Evolutionary conservation across 495 filamentous ascomycete species (phyloP).

Genomic region (Aspergillus diversus): DNA sequence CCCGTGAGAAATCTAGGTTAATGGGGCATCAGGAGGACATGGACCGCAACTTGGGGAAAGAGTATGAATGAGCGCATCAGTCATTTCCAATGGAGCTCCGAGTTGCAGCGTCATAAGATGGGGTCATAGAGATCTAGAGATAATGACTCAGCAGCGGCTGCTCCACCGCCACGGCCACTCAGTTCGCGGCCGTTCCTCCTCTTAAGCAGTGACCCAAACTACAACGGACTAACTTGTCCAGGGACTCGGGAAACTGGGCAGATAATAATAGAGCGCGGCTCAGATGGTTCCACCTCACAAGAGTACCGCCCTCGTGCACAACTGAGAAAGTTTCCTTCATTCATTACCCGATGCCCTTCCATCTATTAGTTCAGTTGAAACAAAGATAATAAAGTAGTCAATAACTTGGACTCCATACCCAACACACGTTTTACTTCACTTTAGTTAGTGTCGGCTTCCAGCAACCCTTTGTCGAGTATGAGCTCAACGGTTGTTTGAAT

Average conservation of each 20-base stretch:
- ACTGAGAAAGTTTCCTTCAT: neutral
- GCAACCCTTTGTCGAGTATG: constrained; percentile 21
- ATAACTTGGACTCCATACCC: neutral
- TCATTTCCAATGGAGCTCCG: constrained; percentile 21
- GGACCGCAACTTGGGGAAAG: neutral
- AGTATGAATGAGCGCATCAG: neutral
- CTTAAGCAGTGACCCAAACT: neutral
- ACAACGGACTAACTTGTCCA: neutral
- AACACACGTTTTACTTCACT: neutral
- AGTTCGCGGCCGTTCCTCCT: neutral
- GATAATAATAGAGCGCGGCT: neutral
- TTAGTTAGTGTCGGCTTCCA: neutral
- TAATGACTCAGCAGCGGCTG: constrained; percentile 43
- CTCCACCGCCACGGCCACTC: neutral
- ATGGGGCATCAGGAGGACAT: neutral
- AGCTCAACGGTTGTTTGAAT: constrained; percentile 21
- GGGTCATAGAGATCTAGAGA: constrained; percentile 38
- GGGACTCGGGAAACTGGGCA: neutral
- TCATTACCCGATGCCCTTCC: constrained; percentile 3
- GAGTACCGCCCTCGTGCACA: neutral
- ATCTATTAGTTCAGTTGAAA: neutral
- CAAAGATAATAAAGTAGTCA: neutral
- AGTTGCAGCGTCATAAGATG: constrained; percentile 43
- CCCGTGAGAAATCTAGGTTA: neutral
- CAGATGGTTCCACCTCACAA: neutral